A percentile compares a stretch with the other conserved stretches of the same genome.
phyloP scores from a whole-genome alignment of 768 basidiomycete genomes.

The Neoboletus brunneissimus region DNA sequence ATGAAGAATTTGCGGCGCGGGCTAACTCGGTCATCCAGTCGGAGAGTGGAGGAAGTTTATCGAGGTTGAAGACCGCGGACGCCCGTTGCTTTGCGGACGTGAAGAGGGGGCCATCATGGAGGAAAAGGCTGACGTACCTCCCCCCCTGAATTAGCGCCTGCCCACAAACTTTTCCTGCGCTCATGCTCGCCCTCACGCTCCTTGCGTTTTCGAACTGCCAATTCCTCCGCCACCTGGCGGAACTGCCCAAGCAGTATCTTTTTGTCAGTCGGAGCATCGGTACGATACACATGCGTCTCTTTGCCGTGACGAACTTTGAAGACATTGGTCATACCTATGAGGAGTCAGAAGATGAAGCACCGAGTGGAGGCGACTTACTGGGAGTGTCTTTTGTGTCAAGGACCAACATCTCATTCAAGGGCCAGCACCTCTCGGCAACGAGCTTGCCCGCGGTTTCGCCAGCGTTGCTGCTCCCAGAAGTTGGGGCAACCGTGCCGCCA shows the following conservation, averaged over 20 bases:
- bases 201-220: conserved; percentile 83
- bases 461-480: conserved; percentile 59
- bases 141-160: conserved; percentile 39
- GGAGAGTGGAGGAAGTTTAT: conserved; percentile 57
- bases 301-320: conserved; percentile 93
- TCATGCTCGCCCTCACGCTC: conserved; percentile 94
- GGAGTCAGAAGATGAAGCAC: conserved; percentile 1
- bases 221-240: conserved; percentile 89
- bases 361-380: conserved; percentile 47
- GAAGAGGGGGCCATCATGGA: neutral
- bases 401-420: conserved; percentile 89
- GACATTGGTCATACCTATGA: conserved; percentile 82
- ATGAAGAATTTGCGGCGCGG: conserved; percentile 43
- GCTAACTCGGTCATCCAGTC: conserved; percentile 77
- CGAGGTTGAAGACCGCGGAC: conserved; percentile 33
- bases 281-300: conserved; percentile 92
- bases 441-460: conserved; percentile 67
- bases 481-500: conserved; percentile 35
- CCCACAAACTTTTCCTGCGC: conserved; percentile 75
- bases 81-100: conserved; percentile 25
- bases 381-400: conserved; percentile 95
- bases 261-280: conserved; percentile 80
- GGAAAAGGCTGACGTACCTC: conserved; percentile 35
- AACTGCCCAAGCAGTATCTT: conserved; percentile 81
- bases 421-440: conserved; percentile 93